Evolutionary conservation across 345 rosid genomes (phyloP), one percentile per base, ranked within the genome.

Genomic region (Clarkia xantiana): DNA sequence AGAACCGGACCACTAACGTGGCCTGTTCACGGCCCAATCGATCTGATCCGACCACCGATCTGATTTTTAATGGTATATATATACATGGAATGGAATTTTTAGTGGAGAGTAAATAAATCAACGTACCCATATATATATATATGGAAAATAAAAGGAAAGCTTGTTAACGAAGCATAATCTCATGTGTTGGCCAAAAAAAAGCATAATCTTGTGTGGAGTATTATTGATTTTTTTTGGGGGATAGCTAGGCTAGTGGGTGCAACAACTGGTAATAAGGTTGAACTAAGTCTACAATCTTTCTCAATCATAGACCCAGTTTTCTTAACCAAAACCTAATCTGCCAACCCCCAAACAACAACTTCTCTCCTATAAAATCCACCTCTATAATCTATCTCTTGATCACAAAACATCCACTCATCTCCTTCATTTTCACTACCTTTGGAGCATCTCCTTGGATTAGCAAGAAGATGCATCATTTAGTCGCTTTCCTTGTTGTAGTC

Each of bases 321-420:
- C 58, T 46, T 52, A 67, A 69, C 69, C 63, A 67, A 74, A 77
- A 80, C 81, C 87, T 76, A 77, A 80, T 69, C 71, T 55, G 74
- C 83, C 81, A 66, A 76, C 78, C 78, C 56, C 42, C 12, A 62
- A 67, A 53, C 58, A 44, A 63, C 51, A 23, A 44, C 42, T 40
- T 25, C 63, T 48, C 41, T 41, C 40, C 16, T 23, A 48, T 20
- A 49, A 9, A 13, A 49, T 49, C 20, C 51, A 12, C 14, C 9
- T 17, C 11, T 41, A 40, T 3, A 4, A 12, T 38, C 14, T 13
- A 11, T 29, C 8, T 5, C 9, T 29, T n/a, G n/a, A n/a, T n/a
- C 39, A 34, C 22, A 42, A 23, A 8, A 16, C 14, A 40, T 14
- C 45, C 11, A 12, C 29, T 40, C 40, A 20, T 34, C 18, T 2